A percentile compares a stretch with the other conserved stretches of the same genome.
These are phyloP conservation scores for Jackrogersella minutella DNA, from an alignment of 495 filamentous ascomycete genomes.

Conservation along the genomic window DNA sequence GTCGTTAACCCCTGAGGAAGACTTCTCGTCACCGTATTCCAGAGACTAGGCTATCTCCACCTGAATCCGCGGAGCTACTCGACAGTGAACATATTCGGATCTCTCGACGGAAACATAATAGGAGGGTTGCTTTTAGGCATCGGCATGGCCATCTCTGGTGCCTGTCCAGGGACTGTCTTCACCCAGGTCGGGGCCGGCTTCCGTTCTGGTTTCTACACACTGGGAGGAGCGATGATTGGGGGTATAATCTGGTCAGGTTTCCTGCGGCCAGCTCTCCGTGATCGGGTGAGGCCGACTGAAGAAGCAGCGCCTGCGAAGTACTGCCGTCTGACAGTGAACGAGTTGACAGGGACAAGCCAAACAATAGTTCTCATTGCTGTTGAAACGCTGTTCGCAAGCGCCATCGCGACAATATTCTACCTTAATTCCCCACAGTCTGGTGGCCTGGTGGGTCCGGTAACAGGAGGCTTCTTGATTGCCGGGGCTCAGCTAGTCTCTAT, in stretches of 20 bases:
- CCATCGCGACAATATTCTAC: constrained; percentile 40
- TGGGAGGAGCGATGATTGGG: constrained; percentile 54
- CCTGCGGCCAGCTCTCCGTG: constrained; percentile 35
- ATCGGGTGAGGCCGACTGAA: neutral
- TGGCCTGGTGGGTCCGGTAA: constrained; percentile 48
- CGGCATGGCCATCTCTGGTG: constrained; percentile 63
- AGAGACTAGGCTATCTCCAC: constrained; percentile 44
- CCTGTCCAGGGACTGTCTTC: constrained; percentile 65
- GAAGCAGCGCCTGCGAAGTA: constrained; percentile 16
- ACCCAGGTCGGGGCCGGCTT: constrained; percentile 61
- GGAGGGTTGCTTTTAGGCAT: constrained; percentile 62
- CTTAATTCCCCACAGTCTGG: constrained; percentile 41
- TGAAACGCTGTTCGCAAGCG: constrained; percentile 41
- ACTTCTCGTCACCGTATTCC: constrained; percentile 45
- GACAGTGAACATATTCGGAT: constrained; percentile 50
- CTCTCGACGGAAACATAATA: constrained; percentile 64
- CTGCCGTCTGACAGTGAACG: constrained; percentile 43
- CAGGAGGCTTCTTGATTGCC: constrained; percentile 61
- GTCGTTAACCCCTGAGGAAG: constrained; percentile 20
- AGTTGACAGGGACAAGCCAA: constrained; percentile 44
- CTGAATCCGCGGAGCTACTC: constrained; percentile 47
- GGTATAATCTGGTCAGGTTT: constrained; percentile 52
- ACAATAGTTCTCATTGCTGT: constrained; percentile 39
- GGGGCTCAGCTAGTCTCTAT: constrained; percentile 56
- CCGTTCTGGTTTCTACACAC: constrained; percentile 51